Evolutionary conservation across 176 grass and related monocot genomes (phyloP).

Genomic region (Pharus latifolius): DNA sequence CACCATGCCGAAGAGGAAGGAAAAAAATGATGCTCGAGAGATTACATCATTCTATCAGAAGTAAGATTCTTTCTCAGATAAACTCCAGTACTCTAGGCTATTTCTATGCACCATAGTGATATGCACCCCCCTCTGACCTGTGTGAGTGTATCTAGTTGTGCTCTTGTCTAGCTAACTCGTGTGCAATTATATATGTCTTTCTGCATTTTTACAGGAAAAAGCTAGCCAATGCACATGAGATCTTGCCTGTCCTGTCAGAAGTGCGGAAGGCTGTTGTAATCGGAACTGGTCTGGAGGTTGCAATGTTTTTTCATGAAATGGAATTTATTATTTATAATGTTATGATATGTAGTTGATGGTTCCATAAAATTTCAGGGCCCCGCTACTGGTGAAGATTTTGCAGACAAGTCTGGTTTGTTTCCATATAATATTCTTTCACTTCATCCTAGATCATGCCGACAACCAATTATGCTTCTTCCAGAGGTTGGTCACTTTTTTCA

Average conservation of each 20-base stretch:
- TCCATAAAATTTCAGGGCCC: slow-evolving; percentile 33
- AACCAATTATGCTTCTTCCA: slow-evolving; percentile 78
- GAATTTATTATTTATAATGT: not conserved
- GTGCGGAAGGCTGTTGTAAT: slow-evolving; percentile 59
- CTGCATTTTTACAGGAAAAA: slow-evolving; percentile 52
- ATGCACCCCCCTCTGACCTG: too few species aligned
- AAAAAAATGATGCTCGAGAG: slow-evolving; percentile 77
- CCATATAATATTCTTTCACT: slow-evolving; percentile 90
- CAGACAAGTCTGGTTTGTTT: slow-evolving; percentile 45
- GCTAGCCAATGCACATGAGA: slow-evolving; percentile 34
- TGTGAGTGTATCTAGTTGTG: too few species aligned
- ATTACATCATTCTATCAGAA: slow-evolving; percentile 62
- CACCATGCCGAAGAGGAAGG: slow-evolving; percentile 46
- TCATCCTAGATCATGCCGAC: slow-evolving; percentile 46
- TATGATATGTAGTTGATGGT: slow-evolving; percentile 12
- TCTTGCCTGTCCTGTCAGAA: slow-evolving; percentile 49
- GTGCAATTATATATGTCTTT: not conserved
- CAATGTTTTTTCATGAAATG: not conserved
- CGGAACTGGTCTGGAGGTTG: slow-evolving; percentile 54
- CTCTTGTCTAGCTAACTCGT: too few species aligned
- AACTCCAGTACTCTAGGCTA: not conserved
- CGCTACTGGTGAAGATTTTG: slow-evolving; percentile 41
- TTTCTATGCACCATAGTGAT: not conserved
- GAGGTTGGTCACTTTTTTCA: slow-evolving; percentile 49
- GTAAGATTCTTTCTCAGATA: slow-evolving; percentile 35